Conservation (phyloP, 177 flowering plant genomes). For the Vitis hybrid region DNA sequence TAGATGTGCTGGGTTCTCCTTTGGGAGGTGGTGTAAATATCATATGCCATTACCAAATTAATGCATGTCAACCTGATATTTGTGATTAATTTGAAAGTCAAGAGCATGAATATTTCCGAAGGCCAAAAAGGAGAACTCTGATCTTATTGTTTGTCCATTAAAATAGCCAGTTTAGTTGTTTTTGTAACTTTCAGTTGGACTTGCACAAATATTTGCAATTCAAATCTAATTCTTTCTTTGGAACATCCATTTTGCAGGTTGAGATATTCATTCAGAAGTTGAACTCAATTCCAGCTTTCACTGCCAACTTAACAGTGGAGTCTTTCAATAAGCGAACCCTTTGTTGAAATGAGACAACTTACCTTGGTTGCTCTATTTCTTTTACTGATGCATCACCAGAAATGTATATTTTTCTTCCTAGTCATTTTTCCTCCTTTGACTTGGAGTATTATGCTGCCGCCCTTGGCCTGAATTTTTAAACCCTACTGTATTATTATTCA, state of each 20-base stretch:
- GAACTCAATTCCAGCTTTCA: constrained; percentile 95
- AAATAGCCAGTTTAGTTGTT: no score
- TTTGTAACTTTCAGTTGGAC: no score
- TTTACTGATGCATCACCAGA: neutral
- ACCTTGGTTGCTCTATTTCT: neutral
- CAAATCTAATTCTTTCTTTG: neutral
- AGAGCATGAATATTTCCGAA: no score
- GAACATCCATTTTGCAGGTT: constrained; percentile 47
- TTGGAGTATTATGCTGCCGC: neutral
- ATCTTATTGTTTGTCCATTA: no score
- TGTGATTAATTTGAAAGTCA: no score
- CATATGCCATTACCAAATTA: no score
- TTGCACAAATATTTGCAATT: no score
- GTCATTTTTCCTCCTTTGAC: neutral
- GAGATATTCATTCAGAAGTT: constrained; percentile 75
- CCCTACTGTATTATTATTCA: neutral
- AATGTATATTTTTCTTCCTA: neutral
- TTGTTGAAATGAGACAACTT: constrained; percentile 31
- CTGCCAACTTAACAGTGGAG: constrained; percentile 88
- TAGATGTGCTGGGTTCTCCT: no score
- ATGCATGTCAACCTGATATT: no score
- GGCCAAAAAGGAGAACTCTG: no score
- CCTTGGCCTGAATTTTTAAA: neutral
- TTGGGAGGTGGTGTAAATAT: no score
- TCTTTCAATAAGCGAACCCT: constrained; percentile 84